A percentile compares a stretch with the other conserved stretches of the same genome.
phyloP scores from a whole-genome alignment of 345 rosid species.

The Aquilaria malaccensis region DNA sequence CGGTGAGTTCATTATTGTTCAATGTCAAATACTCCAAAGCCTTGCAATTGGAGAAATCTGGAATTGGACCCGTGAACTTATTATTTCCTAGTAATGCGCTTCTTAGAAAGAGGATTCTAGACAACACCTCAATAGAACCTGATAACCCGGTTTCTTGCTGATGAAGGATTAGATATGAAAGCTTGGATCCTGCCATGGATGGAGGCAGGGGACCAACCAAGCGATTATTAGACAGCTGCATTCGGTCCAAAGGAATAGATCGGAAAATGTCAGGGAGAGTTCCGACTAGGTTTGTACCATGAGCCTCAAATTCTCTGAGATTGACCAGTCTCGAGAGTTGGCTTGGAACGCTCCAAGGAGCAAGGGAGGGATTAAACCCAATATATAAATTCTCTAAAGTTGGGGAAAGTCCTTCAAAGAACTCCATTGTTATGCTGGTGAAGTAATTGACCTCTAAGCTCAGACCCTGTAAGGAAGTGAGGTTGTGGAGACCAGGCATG shows the following conservation, averaged over 20 bases:
- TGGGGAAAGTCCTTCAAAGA: background rate
- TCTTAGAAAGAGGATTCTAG: background rate
- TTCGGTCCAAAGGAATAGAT: background rate
- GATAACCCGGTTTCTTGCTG: background rate
- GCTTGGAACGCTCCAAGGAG: background rate
- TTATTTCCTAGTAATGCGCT: background rate
- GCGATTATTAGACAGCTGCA: background rate
- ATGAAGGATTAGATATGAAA: background rate
- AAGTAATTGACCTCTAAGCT: background rate
- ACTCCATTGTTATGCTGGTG: background rate
- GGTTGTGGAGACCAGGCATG: background rate
- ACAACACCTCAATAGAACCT: background rate
- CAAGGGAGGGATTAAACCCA: background rate
- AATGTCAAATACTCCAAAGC: background rate
- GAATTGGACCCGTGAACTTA: background rate
- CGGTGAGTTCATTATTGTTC: background rate
- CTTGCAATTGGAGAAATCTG: background rate
- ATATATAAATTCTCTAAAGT: constrained; percentile 14
- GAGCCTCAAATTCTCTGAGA: background rate
- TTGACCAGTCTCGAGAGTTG: background rate
- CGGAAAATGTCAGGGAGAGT: background rate
- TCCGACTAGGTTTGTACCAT: background rate
- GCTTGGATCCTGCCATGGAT: background rate
- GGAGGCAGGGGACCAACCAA: background rate
- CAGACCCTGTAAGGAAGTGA: background rate